Evolutionary conservation across 352 stramenopile species (phyloP).

Genomic region (Phytophthora sp.): DNA sequence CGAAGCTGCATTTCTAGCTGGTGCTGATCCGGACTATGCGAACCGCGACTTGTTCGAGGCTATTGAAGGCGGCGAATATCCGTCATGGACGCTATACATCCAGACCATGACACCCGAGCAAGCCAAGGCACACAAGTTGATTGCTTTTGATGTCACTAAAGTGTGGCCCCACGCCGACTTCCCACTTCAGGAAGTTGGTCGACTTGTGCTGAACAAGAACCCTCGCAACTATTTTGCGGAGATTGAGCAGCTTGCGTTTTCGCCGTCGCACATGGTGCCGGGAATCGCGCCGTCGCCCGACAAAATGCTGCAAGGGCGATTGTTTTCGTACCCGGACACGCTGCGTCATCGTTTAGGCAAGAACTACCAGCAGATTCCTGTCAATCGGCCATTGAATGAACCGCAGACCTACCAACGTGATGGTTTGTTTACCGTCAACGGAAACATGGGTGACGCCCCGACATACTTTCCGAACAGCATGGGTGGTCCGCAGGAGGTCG

Average conservation of each 20-base stretch:
- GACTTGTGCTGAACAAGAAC: conserved; percentile 87
- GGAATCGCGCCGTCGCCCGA: conserved; percentile 88
- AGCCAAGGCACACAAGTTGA: conserved; percentile 55
- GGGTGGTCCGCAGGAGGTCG: conserved; percentile 42
- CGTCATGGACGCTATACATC: conserved; percentile 85
- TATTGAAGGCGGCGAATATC: conserved; percentile 70
- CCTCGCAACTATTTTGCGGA: conserved; percentile 91
- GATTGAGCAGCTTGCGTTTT: conserved; percentile 91
- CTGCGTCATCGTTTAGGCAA: conserved; percentile 87
- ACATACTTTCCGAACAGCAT: conserved; percentile 87
- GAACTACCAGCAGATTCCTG: conserved; percentile 91
- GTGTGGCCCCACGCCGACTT: conserved; percentile 87
- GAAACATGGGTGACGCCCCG: conserved; percentile 61
- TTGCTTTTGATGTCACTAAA: conserved; percentile 93
- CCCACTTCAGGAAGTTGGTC: conserved; percentile 79
- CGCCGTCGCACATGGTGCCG: conserved; percentile 87
- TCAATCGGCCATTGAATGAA: conserved; percentile 82
- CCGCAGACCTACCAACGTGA: conserved; percentile 78
- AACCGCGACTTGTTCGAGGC: conserved; percentile 89
- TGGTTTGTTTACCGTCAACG: conserved; percentile 63
- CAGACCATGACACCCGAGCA: conserved; percentile 88
- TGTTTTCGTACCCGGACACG: conserved; percentile 92
- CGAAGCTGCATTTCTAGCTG: conserved; percentile 64
- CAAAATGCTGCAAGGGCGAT: conserved; percentile 87
- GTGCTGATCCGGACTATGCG: conserved; percentile 79